Evolutionary conservation across 2,329 filamentous ascomycete species (phyloP), one percentile per base, ranked within the genome.

Genomic region (Cyphellophora europaea): DNA sequence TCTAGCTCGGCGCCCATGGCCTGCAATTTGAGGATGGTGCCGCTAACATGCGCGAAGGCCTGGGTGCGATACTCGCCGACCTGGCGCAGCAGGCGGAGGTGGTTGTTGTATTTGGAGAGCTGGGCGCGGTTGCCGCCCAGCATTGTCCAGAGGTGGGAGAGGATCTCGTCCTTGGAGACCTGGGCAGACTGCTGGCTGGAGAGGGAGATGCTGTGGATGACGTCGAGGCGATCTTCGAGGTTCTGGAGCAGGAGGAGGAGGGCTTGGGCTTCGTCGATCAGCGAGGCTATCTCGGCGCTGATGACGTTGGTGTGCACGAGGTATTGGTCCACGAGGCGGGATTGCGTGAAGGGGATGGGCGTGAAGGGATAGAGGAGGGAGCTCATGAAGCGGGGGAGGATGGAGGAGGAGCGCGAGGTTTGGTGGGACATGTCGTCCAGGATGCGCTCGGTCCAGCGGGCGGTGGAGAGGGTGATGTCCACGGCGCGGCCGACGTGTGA

Each of bases 401-500:
- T 42, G 18, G 52, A 50, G 0, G 57, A 56, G 8, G 16, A 11
- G 11, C 13, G 10, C 12, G 8, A 18, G 18, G 14, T 18, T 6
- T 62, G 52, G 5, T 58, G 41, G 0, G 63, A 65, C n/a, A 84
- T 64, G 5, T 72, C 72, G 47, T 80, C 71, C 30, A 87, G 71
- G 30, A 79, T 76, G 11, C 76, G 69, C 31, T 78, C 70, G 0
- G 83, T 88, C 79, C 79, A 87, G 36, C 74, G 72, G 50, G 85
- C 87, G 37, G 82, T 84, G 42, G 69, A 72, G 40, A 88, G 77
- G 32, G 88, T 77, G 21, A 73, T 74, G 50, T 89, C 83, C 21
- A 88, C 77, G 2, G 79, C 77, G 8, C 75, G 70, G 4, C 81
- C 81, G 44, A 88, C 79, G 47, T 81, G 78, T 1, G 74, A 77